Percentiles rank a stretch among this genome's conserved stretches.
Conservation (phyloP, 2,329 filamentous ascomycete genomes). For the Penicillium griseofulvum region DNA sequence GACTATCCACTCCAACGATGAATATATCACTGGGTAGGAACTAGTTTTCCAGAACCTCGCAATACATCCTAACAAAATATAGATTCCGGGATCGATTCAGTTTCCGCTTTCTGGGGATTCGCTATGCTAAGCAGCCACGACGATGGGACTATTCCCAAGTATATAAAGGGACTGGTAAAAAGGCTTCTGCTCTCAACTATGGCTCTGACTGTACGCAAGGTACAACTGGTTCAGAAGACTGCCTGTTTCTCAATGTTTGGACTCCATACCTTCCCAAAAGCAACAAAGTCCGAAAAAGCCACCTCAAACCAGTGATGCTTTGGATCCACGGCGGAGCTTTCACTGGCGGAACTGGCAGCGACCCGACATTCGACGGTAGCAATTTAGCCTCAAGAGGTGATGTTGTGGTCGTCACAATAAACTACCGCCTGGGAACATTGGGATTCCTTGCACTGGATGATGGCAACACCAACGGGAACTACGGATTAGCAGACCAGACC, state of each 20-base stretch:
- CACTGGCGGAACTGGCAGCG: conserved; percentile 46
- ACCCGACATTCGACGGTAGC: conserved; percentile 49
- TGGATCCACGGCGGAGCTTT: conserved; percentile 60
- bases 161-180: conserved; percentile 47
- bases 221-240: conserved; percentile 45
- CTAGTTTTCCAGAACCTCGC: no score
- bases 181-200: conserved; percentile 43
- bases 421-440: conserved; percentile 59
- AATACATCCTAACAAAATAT: background rate
- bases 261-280: conserved; percentile 44
- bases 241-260: conserved; percentile 47
- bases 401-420: conserved; percentile 59
- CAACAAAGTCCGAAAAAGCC: conserved; percentile 28
- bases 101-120: conserved; percentile 50
- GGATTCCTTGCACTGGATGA: conserved; percentile 59
- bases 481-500: conserved; percentile 53
- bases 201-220: conserved; percentile 43
- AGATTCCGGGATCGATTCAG: conserved; percentile 54
- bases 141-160: conserved; percentile 49
- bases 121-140: conserved; percentile 43
- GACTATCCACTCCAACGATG: conserved; percentile 16
- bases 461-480: conserved; percentile 56
- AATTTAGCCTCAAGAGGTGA: conserved; percentile 59
- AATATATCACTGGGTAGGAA: conserved; percentile 19
- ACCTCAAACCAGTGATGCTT: conserved; percentile 50